phyloP scores from a whole-genome alignment of 208 protist genomes.

The Trypanosoma lewisi region DNA sequence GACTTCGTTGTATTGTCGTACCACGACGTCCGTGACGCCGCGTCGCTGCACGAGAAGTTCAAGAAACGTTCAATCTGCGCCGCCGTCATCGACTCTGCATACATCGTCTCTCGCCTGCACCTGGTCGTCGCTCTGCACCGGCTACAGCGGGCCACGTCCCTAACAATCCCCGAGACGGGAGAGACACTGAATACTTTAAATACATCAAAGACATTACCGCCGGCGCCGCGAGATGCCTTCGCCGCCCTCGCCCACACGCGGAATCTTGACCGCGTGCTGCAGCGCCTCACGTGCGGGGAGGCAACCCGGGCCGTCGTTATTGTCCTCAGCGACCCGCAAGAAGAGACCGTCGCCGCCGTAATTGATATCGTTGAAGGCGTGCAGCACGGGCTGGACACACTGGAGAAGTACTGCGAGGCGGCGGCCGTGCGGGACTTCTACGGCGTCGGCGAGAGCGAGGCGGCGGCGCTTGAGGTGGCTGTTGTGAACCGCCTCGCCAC shows the following conservation, averaged over 20 bases:
- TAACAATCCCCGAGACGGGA: background rate
- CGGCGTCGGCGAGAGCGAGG: slow-evolving; percentile 6
- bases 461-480: slow-evolving; percentile 45
- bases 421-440: slow-evolving; percentile 26
- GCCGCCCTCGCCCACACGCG: slow-evolving; percentile 54
- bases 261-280: slow-evolving; percentile 58
- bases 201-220: background rate
- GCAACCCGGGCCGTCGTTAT: slow-evolving; percentile 53
- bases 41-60: slow-evolving; percentile 40
- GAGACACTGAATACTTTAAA: background rate
- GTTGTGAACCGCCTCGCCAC: slow-evolving; percentile 55
- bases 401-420: slow-evolving; percentile 9
- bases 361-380: slow-evolving; percentile 9
- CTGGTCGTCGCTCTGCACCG: slow-evolving; percentile 66
- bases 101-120: slow-evolving; percentile 64
- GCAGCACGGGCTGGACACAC: slow-evolving; percentile 16
- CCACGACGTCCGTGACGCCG: slow-evolving; percentile 43
- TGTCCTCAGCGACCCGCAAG: slow-evolving; percentile 22
- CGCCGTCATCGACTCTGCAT: slow-evolving; percentile 68
- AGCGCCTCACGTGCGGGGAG: slow-evolving; percentile 44
- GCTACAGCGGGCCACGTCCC: slow-evolving; percentile 14
- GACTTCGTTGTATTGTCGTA: slow-evolving; percentile 46
- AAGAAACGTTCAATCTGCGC: slow-evolving; percentile 47
- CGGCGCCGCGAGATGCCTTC: slow-evolving; percentile 46
- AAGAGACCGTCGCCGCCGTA: background rate